These are phyloP conservation scores for Suillus lakei DNA, from an alignment of 768 basidiomycete species.

Conservation along the genomic window DNA sequence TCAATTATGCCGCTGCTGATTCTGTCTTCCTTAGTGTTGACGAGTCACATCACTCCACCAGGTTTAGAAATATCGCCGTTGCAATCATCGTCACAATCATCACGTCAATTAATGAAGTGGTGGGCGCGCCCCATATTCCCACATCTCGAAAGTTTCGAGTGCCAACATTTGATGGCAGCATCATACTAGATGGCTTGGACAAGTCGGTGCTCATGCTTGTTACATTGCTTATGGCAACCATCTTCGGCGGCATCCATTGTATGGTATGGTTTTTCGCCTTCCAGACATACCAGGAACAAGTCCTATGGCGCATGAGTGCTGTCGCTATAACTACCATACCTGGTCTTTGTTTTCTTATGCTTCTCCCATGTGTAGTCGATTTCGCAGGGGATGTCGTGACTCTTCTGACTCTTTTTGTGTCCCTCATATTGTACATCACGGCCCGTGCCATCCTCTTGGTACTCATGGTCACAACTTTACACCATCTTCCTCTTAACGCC, in stretches of 20 bases:
- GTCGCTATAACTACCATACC: slow-evolving; percentile 12
- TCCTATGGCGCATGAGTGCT: slow-evolving; percentile 25
- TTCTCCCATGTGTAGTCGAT: too few species aligned
- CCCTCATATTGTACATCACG: not conserved
- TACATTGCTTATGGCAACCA: slow-evolving; percentile 8
- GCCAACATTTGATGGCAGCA: not conserved
- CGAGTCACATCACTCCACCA: too few species aligned
- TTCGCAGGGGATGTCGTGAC: not conserved
- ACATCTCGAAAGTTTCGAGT: not conserved
- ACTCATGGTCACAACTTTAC: slow-evolving; percentile 1
- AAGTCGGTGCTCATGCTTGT: not conserved
- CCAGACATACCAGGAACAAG: slow-evolving; percentile 11
- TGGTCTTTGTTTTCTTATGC: not conserved
- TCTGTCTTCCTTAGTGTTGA: too few species aligned
- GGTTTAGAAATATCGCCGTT: too few species aligned
- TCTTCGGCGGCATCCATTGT: slow-evolving; percentile 20
- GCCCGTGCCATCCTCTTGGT: not conserved
- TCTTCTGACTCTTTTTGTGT: not conserved
- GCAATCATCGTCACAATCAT: too few species aligned
- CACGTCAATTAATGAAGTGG: not conserved
- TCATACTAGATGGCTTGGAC: not conserved
- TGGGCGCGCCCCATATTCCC: not conserved
- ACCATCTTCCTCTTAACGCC: not conserved
- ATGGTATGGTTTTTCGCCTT: slow-evolving; percentile 22
- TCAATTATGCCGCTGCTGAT: too few species aligned